Conservation (phyloP, 2,329 filamentous ascomycete species). For the Atkinsonella texensis region DNA sequence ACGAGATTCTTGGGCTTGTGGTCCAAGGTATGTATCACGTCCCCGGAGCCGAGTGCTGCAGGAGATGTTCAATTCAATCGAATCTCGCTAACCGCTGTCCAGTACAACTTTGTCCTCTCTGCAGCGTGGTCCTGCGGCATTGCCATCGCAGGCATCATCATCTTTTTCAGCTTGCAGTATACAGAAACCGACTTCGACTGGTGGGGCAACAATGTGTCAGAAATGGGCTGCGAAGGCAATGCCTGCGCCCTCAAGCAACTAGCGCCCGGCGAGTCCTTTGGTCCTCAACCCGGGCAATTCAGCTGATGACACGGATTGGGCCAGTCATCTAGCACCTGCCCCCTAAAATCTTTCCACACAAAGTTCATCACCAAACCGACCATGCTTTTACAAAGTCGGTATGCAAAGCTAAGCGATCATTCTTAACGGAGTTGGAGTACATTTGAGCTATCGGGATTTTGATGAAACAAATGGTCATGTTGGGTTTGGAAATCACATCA, state of each 20-base stretch:
- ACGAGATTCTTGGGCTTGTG: constrained; percentile 36
- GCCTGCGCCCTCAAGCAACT: constrained; percentile 26
- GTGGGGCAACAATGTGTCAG: constrained; percentile 35
- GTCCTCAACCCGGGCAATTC: constrained; percentile 28
- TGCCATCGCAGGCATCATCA: constrained; percentile 37
- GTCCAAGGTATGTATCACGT: constrained; percentile 30
- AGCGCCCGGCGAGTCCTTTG: constrained; percentile 25
- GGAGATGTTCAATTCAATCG: not conserved
- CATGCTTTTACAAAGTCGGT: too few species aligned
- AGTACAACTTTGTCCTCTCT: constrained; percentile 43
- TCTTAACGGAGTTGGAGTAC: not conserved
- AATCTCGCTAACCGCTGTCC: not conserved
- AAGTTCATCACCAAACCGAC: too few species aligned
- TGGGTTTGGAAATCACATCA: not conserved
- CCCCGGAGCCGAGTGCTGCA: too few species aligned
- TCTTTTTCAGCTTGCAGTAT: constrained; percentile 40
- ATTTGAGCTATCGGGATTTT: not conserved
- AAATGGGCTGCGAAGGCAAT: constrained; percentile 29
- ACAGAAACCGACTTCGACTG: constrained; percentile 30
- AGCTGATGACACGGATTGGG: constrained; percentile 10
- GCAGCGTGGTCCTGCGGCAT: constrained; percentile 38
- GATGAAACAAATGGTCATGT: too few species aligned
- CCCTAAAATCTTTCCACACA: not conserved
- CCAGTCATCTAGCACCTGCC: not conserved
- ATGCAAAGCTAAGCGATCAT: constrained; percentile 1